Evolutionary conservation across 2,329 filamentous ascomycete genomes (phyloP).

Genomic region (Fusarium pseudograminearum): DNA sequence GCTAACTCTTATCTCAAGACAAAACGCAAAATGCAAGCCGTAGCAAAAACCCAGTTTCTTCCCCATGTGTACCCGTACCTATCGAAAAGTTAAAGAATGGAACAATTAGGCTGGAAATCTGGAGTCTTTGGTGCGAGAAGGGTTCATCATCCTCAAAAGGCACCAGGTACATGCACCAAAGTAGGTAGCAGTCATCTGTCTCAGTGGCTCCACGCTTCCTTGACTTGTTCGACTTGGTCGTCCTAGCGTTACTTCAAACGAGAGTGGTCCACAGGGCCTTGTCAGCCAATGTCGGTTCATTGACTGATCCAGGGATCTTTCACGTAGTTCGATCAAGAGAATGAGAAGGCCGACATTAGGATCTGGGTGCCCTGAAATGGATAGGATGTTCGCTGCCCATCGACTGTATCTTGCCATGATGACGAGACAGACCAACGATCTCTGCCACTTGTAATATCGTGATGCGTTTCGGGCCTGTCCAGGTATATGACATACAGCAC

Average conservation of each 20-base stretch:
- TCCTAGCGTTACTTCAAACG: conserved; percentile 33
- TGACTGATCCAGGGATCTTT: conserved; percentile 35
- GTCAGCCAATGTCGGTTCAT: conserved; percentile 31
- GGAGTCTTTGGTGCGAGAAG: conserved; percentile 37
- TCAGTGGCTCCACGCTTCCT: conserved; percentile 37
- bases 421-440: conserved; percentile 3
- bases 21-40: neutral
- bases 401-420: conserved; percentile 6
- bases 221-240: conserved; percentile 17
- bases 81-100: neutral
- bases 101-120: conserved; percentile 15
- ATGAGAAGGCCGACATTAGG: conserved; percentile 28
- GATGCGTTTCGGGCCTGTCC: neutral
- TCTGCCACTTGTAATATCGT: neutral
- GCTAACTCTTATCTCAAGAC: neutral
- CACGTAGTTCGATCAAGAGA: conserved; percentile 33
- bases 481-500: conserved; percentile 14
- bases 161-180: conserved; percentile 14
- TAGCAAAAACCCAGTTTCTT: neutral
- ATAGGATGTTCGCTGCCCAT: conserved; percentile 13
- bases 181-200: conserved; percentile 13
- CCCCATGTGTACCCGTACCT: neutral
- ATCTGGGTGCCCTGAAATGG: conserved; percentile 33
- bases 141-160: conserved; percentile 19
- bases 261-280: conserved; percentile 31